phyloP scores from a whole-genome alignment of 306 rosid species.

The Lithocarpus polystachyus region DNA sequence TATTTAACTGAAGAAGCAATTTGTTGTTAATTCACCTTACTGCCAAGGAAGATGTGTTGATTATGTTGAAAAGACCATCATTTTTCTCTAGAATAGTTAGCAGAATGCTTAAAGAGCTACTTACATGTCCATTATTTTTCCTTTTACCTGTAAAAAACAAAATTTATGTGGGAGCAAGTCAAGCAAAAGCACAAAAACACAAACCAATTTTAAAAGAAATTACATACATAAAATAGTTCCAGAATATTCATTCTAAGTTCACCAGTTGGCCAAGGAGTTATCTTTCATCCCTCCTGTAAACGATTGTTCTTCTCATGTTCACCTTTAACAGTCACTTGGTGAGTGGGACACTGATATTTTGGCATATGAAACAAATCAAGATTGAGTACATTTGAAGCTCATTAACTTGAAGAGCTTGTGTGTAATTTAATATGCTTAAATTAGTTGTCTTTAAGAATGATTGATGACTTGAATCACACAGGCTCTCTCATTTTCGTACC shows the following conservation, averaged over 20 bases:
- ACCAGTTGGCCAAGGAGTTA: conserved; percentile 6
- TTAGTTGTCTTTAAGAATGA: background rate
- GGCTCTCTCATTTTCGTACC: background rate
- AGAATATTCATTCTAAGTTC: background rate
- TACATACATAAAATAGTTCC: background rate
- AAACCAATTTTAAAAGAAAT: background rate
- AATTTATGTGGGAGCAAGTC: background rate
- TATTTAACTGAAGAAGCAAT: background rate
- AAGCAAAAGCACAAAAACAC: background rate
- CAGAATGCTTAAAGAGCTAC: background rate
- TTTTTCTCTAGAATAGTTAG: background rate
- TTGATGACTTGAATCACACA: background rate
- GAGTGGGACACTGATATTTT: background rate
- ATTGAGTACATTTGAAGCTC: conserved; percentile 7
- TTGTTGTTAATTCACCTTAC: background rate
- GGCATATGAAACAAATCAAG: background rate
- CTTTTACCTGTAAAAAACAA: background rate
- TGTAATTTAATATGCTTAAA: background rate
- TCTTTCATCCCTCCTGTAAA: conserved; percentile 14
- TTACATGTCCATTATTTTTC: background rate
- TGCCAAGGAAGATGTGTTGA: background rate
- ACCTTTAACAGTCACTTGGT: background rate
- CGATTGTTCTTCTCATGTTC: background rate
- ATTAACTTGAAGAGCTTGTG: background rate
- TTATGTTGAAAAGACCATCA: background rate